Conservation (phyloP, 2,329 filamentous ascomycete species). For the Geoglossum cookeanum region DNA sequence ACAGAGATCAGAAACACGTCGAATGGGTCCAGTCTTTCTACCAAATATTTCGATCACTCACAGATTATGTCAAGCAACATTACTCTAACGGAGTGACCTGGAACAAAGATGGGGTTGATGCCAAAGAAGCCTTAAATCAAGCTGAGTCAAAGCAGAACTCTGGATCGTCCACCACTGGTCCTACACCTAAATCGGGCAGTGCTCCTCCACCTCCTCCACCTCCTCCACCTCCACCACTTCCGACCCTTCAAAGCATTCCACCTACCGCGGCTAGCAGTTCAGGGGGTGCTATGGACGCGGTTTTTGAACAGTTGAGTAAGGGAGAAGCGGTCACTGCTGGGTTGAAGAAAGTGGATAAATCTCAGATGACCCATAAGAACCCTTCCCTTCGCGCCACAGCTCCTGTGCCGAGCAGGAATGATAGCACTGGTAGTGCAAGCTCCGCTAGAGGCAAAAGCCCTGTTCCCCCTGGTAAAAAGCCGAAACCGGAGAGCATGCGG, state of each 20-base stretch:
- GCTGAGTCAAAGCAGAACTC: slow-evolving; percentile 24
- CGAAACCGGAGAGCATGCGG: slow-evolving; percentile 71
- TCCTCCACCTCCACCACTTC: slow-evolving; percentile 28
- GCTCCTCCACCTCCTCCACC: slow-evolving; percentile 17
- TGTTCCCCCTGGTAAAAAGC: slow-evolving; percentile 71
- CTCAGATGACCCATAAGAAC: slow-evolving; percentile 98
- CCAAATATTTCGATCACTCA: slow-evolving; percentile 66
- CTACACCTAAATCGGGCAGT: slow-evolving; percentile 15
- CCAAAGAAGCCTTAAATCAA: slow-evolving; percentile 46
- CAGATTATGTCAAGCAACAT: slow-evolving; percentile 68
- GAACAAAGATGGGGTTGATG: slow-evolving; percentile 63
- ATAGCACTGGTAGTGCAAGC: slow-evolving; percentile 30
- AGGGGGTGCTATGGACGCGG: slow-evolving; percentile 53
- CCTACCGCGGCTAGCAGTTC: slow-evolving; percentile 30
- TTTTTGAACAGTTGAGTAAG: slow-evolving; percentile 82
- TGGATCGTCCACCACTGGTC: slow-evolving; percentile 13
- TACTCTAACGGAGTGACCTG: slow-evolving; percentile 65
- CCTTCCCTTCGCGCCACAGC: slow-evolving; percentile 60
- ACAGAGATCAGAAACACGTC: slow-evolving; percentile 57
- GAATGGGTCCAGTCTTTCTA: slow-evolving; percentile 92
- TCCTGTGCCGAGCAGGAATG: slow-evolving; percentile 41
- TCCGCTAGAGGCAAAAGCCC: slow-evolving; percentile 50
- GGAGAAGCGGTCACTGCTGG: slow-evolving; percentile 75
- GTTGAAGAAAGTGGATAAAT: slow-evolving; percentile 83
- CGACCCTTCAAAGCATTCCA: slow-evolving; percentile 29